A percentile compares a stretch with the other conserved stretches of the same genome.
Conservation (phyloP, 331 rosid species). For the Quercus lobata region DNA sequence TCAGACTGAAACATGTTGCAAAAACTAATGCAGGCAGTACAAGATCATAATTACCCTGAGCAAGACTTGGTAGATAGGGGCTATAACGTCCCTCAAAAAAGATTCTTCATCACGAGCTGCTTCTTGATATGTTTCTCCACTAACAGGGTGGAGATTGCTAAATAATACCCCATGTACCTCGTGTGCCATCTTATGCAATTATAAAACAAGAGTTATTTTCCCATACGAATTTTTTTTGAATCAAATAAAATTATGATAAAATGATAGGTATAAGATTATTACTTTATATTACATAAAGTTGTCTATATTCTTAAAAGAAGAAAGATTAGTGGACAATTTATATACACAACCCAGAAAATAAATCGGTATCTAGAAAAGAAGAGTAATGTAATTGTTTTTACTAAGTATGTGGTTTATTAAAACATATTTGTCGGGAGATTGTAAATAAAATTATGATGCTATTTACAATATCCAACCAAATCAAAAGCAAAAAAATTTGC, state of each 20-base stretch:
- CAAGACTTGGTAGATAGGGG: conserved; percentile 71
- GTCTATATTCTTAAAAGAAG: not conserved
- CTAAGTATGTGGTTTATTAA: not conserved
- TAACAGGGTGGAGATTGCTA: conserved; percentile 45
- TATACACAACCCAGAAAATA: not conserved
- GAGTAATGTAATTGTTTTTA: not conserved
- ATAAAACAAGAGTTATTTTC: conserved; percentile 15
- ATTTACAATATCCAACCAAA: not conserved
- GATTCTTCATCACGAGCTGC: conserved; percentile 57
- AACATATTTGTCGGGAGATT: not conserved
- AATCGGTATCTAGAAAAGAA: not conserved
- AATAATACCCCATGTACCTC: conserved; percentile 49
- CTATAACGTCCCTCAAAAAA: conserved; percentile 60
- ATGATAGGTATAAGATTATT: not conserved
- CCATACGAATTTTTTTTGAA: not conserved
- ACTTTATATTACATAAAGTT: not conserved
- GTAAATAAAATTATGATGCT: not conserved
- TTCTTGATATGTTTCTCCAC: conserved; percentile 44
- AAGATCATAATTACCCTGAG: conserved; percentile 44
- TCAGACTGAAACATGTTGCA: conserved; percentile 26
- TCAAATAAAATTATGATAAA: not conserved
- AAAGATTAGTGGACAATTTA: not conserved
- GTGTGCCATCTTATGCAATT: conserved; percentile 62
- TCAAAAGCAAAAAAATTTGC: not conserved
- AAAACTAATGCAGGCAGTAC: conserved; percentile 17